Conservation (phyloP, 768 basidiomycete genomes). For the Arthromyces matolae region DNA sequence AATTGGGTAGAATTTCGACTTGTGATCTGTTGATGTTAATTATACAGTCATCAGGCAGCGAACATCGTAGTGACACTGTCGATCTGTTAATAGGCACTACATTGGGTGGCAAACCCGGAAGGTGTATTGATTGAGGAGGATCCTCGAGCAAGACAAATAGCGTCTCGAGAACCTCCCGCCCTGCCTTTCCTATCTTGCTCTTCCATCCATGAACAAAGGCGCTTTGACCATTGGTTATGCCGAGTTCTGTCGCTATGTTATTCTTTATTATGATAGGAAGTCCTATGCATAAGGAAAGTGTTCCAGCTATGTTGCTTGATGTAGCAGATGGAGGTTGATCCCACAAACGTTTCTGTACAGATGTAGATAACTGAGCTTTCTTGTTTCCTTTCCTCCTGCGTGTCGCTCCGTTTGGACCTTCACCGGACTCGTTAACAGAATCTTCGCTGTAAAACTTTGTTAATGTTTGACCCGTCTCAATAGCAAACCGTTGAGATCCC, state of each 20-base stretch:
- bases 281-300: slow-evolving; percentile 17
- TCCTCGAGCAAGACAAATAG: background rate
- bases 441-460: slow-evolving; percentile 1
- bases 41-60: background rate
- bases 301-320: slow-evolving; percentile 12
- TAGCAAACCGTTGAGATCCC: background rate
- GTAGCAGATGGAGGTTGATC: background rate
- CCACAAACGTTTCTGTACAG: slow-evolving; percentile 6
- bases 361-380: background rate
- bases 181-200: background rate
- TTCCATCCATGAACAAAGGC: background rate
- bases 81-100: background rate
- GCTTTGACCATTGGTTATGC: background rate
- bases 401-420: background rate
- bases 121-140: background rate
- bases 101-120: background rate
- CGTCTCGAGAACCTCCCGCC: background rate
- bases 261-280: slow-evolving; percentile 22
- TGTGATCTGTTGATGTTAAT: too few relatives aligned
- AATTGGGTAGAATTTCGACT: too few relatives aligned
- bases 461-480: background rate
- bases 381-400: background rate
- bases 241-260: slow-evolving; percentile 13
- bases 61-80: background rate
- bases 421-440: background rate